These are phyloP conservation scores for Lachancea cidri DNA, from an alignment of 805 yeast species.

Conservation along the genomic window DNA sequence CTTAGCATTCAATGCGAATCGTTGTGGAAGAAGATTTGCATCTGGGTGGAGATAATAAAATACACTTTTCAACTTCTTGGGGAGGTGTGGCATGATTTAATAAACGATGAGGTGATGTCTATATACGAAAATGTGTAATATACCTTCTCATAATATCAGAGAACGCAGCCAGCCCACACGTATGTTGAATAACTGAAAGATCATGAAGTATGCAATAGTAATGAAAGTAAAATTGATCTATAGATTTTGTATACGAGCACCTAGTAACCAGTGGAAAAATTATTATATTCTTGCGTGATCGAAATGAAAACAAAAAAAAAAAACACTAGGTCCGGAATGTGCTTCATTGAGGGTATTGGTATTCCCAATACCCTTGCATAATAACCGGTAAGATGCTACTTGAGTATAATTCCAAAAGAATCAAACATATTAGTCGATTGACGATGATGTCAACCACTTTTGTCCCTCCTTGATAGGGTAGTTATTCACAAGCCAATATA, in stretches of 20 bases:
- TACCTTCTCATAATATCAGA: too few relatives aligned
- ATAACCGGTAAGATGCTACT: not conserved
- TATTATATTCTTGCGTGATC: too few relatives aligned
- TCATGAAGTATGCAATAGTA: too few relatives aligned
- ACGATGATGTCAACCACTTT: constrained; percentile 18
- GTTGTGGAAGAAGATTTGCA: constrained; percentile 1
- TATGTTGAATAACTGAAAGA: too few relatives aligned
- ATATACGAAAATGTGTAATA: not conserved
- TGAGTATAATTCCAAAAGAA: constrained; percentile 21
- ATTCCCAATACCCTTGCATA: not conserved
- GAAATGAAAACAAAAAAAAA: not conserved
- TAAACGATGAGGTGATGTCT: not conserved
- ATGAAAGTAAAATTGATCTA: too few relatives aligned
- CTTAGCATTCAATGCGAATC: constrained; percentile 1
- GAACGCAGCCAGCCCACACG: too few relatives aligned
- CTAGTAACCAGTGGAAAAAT: not conserved
- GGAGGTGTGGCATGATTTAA: not conserved
- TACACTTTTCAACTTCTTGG: too few relatives aligned
- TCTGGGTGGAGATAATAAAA: too few relatives aligned
- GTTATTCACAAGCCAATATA: constrained; percentile 5
- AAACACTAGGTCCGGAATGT: not conserved
- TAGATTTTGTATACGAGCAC: not conserved
- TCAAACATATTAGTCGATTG: constrained; percentile 32
- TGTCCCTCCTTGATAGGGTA: constrained; percentile 34
- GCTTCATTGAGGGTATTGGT: not conserved